Conservation (phyloP, 148 eudicot species). For the Fagopyrum tataricum region DNA sequence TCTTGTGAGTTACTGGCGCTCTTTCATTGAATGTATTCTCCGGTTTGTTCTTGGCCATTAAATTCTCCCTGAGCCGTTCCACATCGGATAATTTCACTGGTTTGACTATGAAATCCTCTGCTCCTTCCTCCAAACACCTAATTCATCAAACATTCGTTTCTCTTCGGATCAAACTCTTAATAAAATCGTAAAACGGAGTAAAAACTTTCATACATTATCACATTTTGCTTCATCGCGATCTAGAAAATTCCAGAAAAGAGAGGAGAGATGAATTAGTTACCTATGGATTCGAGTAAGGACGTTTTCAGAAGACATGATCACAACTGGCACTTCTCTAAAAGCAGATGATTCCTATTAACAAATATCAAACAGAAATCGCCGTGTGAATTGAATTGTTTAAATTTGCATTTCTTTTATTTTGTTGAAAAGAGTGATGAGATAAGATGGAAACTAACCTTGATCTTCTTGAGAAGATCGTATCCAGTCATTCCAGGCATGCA, state of each 20-base stretch:
- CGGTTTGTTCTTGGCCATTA: conserved; percentile 26
- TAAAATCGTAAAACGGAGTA: background rate
- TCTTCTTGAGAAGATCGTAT: conserved; percentile 52
- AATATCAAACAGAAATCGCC: background rate
- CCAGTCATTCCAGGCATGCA: conserved; percentile 83
- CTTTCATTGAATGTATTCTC: conserved; percentile 16
- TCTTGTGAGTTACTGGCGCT: conserved; percentile 28
- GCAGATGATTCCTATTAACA: conserved; percentile 36
- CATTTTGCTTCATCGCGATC: background rate
- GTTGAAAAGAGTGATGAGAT: background rate
- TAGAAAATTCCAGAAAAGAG: background rate
- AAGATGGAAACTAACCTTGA: conserved; percentile 30
- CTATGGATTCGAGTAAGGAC: conserved; percentile 48
- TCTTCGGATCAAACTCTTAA: background rate
- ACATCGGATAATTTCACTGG: conserved; percentile 56
- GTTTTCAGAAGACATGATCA: conserved; percentile 67
- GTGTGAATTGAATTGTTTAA: background rate
- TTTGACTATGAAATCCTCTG: conserved; percentile 57
- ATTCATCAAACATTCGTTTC: background rate
- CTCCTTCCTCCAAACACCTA: conserved; percentile 67
- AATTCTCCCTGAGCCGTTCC: conserved; percentile 35
- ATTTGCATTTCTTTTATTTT: background rate
- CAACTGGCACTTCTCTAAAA: conserved; percentile 52
- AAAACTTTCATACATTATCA: background rate
- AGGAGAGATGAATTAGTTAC: conserved; percentile 18